Base-by-base conservation (phyloP, 2,329 filamentous ascomycete genomes). In the Sporothrix dimorphospora region DNA sequence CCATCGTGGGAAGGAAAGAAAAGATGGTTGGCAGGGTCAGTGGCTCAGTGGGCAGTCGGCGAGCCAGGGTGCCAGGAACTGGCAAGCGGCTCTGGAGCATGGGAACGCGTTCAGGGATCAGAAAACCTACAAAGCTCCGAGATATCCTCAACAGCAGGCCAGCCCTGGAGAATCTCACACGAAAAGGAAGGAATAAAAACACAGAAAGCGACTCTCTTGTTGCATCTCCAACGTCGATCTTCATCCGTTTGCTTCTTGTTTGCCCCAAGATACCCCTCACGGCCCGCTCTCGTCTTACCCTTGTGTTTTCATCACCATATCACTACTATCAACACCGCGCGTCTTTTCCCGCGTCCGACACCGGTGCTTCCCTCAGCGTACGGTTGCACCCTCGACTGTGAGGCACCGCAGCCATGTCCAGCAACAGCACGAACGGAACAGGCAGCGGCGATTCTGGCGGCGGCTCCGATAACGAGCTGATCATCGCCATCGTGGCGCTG, bases 401-500 rank as follows among this genome's bases (percentile, higher is more conserved):
- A 47, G 63, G 24, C 63, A 38, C 24, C 45, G 19, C 63, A 49
- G 27, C 45, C 47, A 71, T 71, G 55, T 49, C 69, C 9, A 38
- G 53, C 55, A 70, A 63, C 55, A 21, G 24, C 9, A 24, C 66
- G 19, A 24, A 34, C 24, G n/a, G 42, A 16, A 24, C 67, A 6
- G 24, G n/a, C 7, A 34, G 42, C 6, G 59, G 49, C 38, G 38
- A 27, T 34, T 21, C 40, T 12, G 38, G 59, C 59, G 40, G 40
- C 38, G 21, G 34, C 55, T 30, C 21, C 68, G 45, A 79, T 27
- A 81, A 82, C 73, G 53, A 74, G 61, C 51, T 74, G 16, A 40
- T 80, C 11, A 79, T 85, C 63, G 83, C 83, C 74, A 74, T 80
- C 27, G 82, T 82, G 21, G 85, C 85, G 49, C 80, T 86, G 27